Conservation (phyloP, 192 early-diverging fungal genomes). For the Entrophospora sp. region DNA sequence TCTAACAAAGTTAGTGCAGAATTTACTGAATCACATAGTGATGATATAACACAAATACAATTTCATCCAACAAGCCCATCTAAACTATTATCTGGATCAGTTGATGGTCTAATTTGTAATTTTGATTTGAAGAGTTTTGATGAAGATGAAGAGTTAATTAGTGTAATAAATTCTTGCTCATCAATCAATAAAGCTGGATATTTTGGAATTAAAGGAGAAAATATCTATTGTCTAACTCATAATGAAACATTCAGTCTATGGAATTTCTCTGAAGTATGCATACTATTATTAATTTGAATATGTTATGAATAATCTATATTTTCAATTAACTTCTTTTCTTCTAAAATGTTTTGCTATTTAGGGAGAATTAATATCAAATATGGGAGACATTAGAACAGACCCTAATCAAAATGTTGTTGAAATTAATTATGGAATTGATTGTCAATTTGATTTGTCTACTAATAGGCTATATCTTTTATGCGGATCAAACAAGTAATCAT, state of each 20-base stretch:
- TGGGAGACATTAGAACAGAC: constrained; percentile 72
- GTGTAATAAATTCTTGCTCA: constrained; percentile 73
- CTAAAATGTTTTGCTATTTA: constrained; percentile 18
- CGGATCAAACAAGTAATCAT: constrained; percentile 59
- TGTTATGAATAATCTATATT: background rate
- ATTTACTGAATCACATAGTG: constrained; percentile 61
- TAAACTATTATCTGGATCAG: constrained; percentile 61
- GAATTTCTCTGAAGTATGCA: constrained; percentile 45
- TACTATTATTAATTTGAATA: background rate
- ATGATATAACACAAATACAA: constrained; percentile 70
- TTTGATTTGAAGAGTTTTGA: constrained; percentile 61
- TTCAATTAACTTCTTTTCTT: constrained; percentile 24
- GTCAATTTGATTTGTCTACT: constrained; percentile 54
- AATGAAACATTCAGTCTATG: constrained; percentile 86
- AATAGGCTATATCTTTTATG: constrained; percentile 71
- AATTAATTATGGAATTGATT: constrained; percentile 80
- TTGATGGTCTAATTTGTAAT: constrained; percentile 71
- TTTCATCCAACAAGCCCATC: constrained; percentile 47
- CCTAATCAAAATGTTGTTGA: constrained; percentile 33
- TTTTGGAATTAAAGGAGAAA: constrained; percentile 87
- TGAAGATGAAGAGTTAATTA: constrained; percentile 83
- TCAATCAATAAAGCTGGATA: constrained; percentile 81
- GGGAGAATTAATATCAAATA: constrained; percentile 51
- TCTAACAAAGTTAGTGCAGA: constrained; percentile 22
- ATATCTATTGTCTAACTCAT: constrained; percentile 80